Base-by-base conservation (phyloP, 1,284 basidiomycete genomes). In the Apiotrichum mycotoxinovorans region DNA sequence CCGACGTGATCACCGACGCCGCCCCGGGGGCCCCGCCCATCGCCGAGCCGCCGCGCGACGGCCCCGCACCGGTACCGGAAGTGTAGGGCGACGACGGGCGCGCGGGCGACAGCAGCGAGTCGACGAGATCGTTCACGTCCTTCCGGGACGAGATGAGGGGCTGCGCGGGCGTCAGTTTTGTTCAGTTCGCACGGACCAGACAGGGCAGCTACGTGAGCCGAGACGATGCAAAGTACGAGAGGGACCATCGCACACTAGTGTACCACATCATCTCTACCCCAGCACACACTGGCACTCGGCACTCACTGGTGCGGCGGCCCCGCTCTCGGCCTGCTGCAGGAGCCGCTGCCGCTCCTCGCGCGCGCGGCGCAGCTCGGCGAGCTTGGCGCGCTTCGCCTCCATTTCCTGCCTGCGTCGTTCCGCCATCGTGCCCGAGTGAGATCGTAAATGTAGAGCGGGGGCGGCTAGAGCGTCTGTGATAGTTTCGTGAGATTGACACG, bases 331-430 rank as follows among this genome's bases (percentile, higher is more conserved):
- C 50, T 66, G 61, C n/a, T 67, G 66, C 17, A 73, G 60, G 15
- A 66, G 64, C 45, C 67, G 66, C 54, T 65, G 60, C 27, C 75
- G 60, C 52, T 78, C 74, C 40, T 75, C 76, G 49, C 75, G 67
- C 15, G 75, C 74, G 45, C 74, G 57, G 35, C 75, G 62, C 37
- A 80, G 64, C 62, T 93, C 90, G 47, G 85, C 90, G 42, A 98
- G 85, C 75, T 92, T 93, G 9, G 86, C 85, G 58, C 87, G 82
- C 78, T 98, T 98, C 41, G 87, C 89, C 77, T 94, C 91, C 61
- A 98, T 90, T 78, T 97, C 93, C 67, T 86, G 83, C 67, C 85
- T 78, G 40, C 87, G 81, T 50, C 76, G 64, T 51, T 80, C 77
- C 34, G 71, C 59, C 72, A 74, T 75, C 2, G 25, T 37, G 34